These are phyloP conservation scores for Caryopteris hybrid DNA, from an alignment of 305 asterid species.

Conservation along the genomic window DNA sequence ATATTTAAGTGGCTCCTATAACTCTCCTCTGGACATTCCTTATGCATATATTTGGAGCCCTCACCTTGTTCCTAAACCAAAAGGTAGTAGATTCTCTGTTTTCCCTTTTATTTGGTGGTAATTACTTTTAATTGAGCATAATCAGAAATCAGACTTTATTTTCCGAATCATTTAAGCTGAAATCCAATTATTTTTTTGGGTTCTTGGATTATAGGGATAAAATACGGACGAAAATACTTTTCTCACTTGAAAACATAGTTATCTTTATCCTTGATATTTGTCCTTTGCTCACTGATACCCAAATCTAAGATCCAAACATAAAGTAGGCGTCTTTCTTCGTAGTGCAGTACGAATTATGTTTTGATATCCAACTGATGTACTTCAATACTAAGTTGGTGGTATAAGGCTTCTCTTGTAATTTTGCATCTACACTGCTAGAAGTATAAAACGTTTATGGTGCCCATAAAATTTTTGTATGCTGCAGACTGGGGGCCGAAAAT, in stretches of 20 bases:
- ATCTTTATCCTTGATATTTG: background rate
- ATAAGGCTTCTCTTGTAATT: background rate
- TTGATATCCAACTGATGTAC: background rate
- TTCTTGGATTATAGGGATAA: background rate
- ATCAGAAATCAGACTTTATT: background rate
- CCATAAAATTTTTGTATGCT: background rate
- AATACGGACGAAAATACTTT: too few relatives aligned
- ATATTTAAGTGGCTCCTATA: conserved; percentile 64
- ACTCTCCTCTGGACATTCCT: conserved; percentile 49
- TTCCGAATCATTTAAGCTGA: background rate
- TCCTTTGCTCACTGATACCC: background rate
- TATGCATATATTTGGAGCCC: conserved; percentile 96
- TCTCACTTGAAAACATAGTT: background rate
- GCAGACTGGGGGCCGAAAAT: conserved; percentile 91
- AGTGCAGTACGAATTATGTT: too few relatives aligned
- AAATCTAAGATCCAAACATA: background rate
- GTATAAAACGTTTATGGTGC: background rate
- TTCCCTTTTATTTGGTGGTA: background rate
- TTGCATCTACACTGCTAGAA: background rate
- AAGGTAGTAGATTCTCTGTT: conserved; percentile 48
- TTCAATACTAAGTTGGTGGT: background rate
- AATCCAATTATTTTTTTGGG: background rate
- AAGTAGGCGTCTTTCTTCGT: too few relatives aligned
- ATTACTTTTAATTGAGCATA: background rate
- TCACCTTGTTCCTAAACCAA: conserved; percentile 89